These are phyloP conservation scores for Porphyrellus cyaneotinctus DNA, from an alignment of 768 basidiomycete genomes.

Conservation along the genomic window DNA sequence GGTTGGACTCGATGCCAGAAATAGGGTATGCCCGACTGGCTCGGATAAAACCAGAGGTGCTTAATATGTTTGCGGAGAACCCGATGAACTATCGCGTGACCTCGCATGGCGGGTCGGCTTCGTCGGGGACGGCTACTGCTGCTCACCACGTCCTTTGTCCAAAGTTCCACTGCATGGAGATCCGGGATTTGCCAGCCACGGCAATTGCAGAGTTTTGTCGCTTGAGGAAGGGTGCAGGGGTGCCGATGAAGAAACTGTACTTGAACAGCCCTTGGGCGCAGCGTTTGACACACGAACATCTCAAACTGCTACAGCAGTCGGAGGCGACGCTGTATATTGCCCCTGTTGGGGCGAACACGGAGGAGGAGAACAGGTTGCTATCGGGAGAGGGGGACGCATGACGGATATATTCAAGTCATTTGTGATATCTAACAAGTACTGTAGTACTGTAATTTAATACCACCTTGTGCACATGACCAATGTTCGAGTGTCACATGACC, in stretches of 20 bases:
- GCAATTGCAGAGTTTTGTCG: constrained; percentile 36
- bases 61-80: constrained; percentile 48
- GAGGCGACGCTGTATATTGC: constrained; percentile 28
- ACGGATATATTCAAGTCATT: constrained; percentile 5
- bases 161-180: constrained; percentile 44
- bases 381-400: constrained; percentile 14
- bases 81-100: constrained; percentile 23
- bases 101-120: constrained; percentile 1
- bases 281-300: constrained; percentile 16
- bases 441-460: constrained; percentile 2
- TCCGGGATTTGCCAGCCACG: constrained; percentile 34
- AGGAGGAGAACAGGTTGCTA: constrained; percentile 41
- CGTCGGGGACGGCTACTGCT: constrained; percentile 5
- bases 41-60: constrained; percentile 38
- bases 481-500: constrained; percentile 24
- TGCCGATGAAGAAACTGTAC: constrained; percentile 52
- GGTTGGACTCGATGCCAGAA: constrained; percentile 57
- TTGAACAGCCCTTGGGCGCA: constrained; percentile 33
- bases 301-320: constrained; percentile 25
- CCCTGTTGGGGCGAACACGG: constrained; percentile 38
- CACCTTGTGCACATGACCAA: constrained; percentile 16
- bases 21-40: constrained; percentile 49
- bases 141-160: constrained; percentile 38
- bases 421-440: not conserved
- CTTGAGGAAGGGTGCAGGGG: constrained; percentile 35